Evolutionary conservation across 495 filamentous ascomycete species (phyloP).

Genomic region (Podospora comata): DNA sequence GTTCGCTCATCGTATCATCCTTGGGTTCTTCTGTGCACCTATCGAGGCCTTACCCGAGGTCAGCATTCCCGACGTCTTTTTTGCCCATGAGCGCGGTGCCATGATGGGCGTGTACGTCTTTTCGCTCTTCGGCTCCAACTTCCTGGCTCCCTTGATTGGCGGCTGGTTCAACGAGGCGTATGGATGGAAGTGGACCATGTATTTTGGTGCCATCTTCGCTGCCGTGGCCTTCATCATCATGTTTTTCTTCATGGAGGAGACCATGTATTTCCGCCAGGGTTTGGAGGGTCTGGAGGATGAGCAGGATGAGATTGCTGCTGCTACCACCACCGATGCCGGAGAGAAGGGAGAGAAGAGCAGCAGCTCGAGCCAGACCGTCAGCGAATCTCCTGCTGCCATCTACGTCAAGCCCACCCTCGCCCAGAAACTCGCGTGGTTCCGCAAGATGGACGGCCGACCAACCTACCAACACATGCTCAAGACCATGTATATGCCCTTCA

Average conservation of each 20-base stretch:
- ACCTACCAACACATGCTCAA: slow-evolving; percentile 16
- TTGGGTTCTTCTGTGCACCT: slow-evolving; percentile 56
- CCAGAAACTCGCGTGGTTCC: slow-evolving; percentile 13
- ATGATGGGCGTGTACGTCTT: slow-evolving; percentile 47
- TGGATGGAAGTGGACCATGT: slow-evolving; percentile 59
- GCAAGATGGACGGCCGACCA: slow-evolving; percentile 11
- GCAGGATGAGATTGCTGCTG: background rate
- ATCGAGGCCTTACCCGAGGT: slow-evolving; percentile 49
- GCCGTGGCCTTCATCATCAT: slow-evolving; percentile 50
- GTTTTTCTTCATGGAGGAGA: slow-evolving; percentile 34
- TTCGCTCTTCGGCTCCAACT: slow-evolving; percentile 59
- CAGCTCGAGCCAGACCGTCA: background rate
- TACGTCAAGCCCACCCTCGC: slow-evolving; percentile 1
- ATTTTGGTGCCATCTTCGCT: slow-evolving; percentile 56
- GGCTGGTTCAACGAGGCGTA: slow-evolving; percentile 62
- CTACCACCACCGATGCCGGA: background rate
- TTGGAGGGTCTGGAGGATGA: slow-evolving; percentile 21
- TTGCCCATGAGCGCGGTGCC: slow-evolving; percentile 56
- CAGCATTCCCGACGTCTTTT: slow-evolving; percentile 61
- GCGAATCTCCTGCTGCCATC: slow-evolving; percentile 1
- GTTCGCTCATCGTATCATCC: slow-evolving; percentile 54
- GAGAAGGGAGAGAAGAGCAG: slow-evolving; percentile 9
- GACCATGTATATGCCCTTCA: slow-evolving; percentile 21
- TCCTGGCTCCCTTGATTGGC: slow-evolving; percentile 57
- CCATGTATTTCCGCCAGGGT: slow-evolving; percentile 28